Percentiles rank a stretch among this genome's conserved stretches.
Conservation (phyloP, 257 asterid genomes). For the Nyctanthes arbortristis region DNA sequence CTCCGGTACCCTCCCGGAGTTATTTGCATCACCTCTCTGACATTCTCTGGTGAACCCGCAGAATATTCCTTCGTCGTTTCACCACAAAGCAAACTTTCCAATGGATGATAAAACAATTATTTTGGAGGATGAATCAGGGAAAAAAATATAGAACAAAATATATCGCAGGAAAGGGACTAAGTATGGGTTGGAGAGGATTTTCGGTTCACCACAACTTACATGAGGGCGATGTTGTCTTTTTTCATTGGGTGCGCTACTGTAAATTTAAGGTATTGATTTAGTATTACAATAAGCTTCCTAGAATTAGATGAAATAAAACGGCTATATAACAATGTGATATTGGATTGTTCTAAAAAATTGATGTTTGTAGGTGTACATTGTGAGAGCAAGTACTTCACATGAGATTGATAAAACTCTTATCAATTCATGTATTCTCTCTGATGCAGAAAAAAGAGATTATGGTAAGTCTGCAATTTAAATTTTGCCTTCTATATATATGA, state of each 20-base stretch:
- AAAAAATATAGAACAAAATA: conserved; percentile 38
- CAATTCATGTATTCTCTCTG: not conserved
- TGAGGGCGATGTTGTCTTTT: conserved; percentile 66
- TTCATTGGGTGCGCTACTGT: conserved; percentile 46
- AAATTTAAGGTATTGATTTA: conserved; percentile 49
- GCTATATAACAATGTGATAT: too few species aligned
- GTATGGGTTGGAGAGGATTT: conserved; percentile 81
- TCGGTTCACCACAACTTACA: conserved; percentile 54
- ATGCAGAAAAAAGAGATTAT: too few species aligned
- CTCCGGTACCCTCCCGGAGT: too few species aligned
- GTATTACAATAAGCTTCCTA: too few species aligned
- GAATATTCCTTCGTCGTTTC: conserved; percentile 21
- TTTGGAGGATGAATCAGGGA: conserved; percentile 57
- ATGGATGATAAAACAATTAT: conserved; percentile 28
- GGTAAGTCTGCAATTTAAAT: too few species aligned
- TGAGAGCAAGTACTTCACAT: not conserved
- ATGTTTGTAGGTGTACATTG: not conserved
- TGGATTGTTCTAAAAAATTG: not conserved
- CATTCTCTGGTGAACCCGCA: not conserved
- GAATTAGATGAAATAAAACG: not conserved
- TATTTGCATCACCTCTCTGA: too few species aligned
- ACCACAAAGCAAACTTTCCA: conserved; percentile 53
- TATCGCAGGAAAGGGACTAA: conserved; percentile 56
- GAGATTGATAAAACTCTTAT: not conserved
- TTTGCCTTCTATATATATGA: too few species aligned